Evolutionary conservation across 768 basidiomycete species (phyloP).

Genomic region (Crassisporium funariophilum): DNA sequence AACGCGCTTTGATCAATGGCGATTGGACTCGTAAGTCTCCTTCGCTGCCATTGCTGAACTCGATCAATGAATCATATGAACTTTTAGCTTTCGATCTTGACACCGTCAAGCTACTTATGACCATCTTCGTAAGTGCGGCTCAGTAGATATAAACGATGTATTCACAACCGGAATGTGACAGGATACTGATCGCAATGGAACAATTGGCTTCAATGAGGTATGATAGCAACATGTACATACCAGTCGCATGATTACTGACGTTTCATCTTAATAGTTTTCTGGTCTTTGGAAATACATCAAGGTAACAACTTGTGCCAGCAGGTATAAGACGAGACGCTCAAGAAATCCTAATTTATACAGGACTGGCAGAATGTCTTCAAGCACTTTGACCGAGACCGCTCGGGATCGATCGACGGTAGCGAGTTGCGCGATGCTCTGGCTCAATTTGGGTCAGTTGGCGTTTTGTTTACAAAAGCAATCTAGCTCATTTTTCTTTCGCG

Average conservation of each 20-base stretch:
- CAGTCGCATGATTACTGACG: slow-evolving; percentile 15
- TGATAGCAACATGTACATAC: slow-evolving; percentile 11
- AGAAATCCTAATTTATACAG: slow-evolving; percentile 24
- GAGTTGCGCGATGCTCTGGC: slow-evolving; percentile 71
- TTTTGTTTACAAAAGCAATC: background rate
- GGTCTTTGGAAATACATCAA: slow-evolving; percentile 86
- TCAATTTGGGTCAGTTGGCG: slow-evolving; percentile 63
- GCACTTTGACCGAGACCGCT: slow-evolving; percentile 83
- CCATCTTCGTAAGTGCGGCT: slow-evolving; percentile 62
- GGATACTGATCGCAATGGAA: slow-evolving; percentile 76
- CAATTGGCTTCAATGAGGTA: slow-evolving; percentile 80
- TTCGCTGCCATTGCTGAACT: slow-evolving; percentile 7
- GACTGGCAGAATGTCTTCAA: slow-evolving; percentile 87
- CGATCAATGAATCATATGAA: background rate
- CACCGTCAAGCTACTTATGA: slow-evolving; percentile 84
- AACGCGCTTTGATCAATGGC: slow-evolving; percentile 53
- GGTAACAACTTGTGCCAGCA: slow-evolving; percentile 26
- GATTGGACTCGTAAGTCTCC: slow-evolving; percentile 72
- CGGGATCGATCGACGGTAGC: slow-evolving; percentile 71
- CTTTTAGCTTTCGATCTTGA: slow-evolving; percentile 76
- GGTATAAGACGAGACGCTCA: background rate
- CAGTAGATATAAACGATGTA: background rate
- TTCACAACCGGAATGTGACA: too few relatives aligned
- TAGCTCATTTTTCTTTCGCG: background rate
- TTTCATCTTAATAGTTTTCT: slow-evolving; percentile 49